Base-by-base conservation (phyloP, 75 land plant genomes). In the Picea sitchensis region DNA sequence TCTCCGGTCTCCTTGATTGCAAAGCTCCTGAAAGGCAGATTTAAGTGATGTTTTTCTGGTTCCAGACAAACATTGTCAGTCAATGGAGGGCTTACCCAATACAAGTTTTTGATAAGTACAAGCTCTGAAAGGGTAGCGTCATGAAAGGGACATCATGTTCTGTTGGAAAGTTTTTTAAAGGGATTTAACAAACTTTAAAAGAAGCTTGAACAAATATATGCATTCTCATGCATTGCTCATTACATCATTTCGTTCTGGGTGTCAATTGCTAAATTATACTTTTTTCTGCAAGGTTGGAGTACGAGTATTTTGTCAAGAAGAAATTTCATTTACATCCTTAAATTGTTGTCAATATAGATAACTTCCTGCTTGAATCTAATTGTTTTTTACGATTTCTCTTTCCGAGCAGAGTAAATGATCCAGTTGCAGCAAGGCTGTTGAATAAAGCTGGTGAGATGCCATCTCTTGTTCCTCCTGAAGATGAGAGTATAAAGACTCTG, bases 361-460 rank as follows among this genome's bases (percentile, higher is more conserved):
- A 34, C 74, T 56, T 30, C 15, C 12, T 75, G 34, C 73, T 69
- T 15, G 36, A 9, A 32, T 67, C n/a, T 36, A 36, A 34, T 67
- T 8, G 44, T 67, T 71, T 71, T 47, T 62, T 5, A 41, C 3
- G 30, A 79, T 68, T 4, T 78, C 69, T 54, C 73, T 60, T 61
- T 81, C 18, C 56, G 15, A 84, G 72, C 98, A 97, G 99, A 51
- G 91, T 97, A 60, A 97, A 97, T 75, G 99, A 97, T 80, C 99
- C 99, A 23, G 99, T 97, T 47, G 99, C 99, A 44, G 62, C 88
- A 59, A 97, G 95, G 87, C 91, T 97, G 4, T 90, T 97, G 34
- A 87, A 84, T 82, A 95, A 93, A 82, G 95, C 99, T 57, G 99
- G 98, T 34, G 99, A 97, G 68, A 97, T 97, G 99, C 88, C 98